Conservation (phyloP, 129 eudicot species). For the Sambucus nigra region DNA sequence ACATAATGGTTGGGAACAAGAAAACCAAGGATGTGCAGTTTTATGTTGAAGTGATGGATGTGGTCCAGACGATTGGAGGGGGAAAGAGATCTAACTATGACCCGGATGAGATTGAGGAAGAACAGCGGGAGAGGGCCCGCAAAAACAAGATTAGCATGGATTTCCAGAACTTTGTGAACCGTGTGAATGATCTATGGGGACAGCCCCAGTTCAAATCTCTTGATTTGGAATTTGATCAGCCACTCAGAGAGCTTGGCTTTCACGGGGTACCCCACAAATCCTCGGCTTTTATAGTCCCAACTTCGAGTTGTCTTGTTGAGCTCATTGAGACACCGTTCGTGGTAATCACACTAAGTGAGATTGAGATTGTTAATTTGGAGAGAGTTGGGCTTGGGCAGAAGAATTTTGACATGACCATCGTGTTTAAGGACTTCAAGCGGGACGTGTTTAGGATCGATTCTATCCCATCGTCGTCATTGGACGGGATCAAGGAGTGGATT, state of each 20-base stretch:
- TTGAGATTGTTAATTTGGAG: conserved; percentile 48
- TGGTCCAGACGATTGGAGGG: conserved; percentile 43
- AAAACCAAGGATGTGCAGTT: conserved; percentile 51
- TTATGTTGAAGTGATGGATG: conserved; percentile 54
- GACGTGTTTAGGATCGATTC: conserved; percentile 51
- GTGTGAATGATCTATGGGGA: conserved; percentile 48
- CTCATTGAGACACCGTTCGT: conserved; percentile 36
- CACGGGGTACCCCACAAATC: conserved; percentile 51
- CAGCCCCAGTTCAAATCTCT: conserved; percentile 35
- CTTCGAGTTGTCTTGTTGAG: conserved; percentile 46
- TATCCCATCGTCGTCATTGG: conserved; percentile 39
- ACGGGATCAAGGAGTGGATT: conserved; percentile 50
- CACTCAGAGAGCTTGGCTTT: conserved; percentile 50
- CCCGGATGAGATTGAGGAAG: conserved; percentile 59
- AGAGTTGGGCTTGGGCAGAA: conserved; percentile 50
- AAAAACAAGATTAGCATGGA: conserved; percentile 45
- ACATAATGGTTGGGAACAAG: conserved; percentile 57
- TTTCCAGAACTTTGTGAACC: conserved; percentile 33
- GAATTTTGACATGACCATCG: conserved; percentile 55
- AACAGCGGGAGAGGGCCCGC: conserved; percentile 46
- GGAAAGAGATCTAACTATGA: conserved; percentile 47
- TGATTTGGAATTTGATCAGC: conserved; percentile 50
- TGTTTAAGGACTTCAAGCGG: conserved; percentile 40
- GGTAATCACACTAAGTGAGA: conserved; percentile 39
- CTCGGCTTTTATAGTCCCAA: conserved; percentile 47